Percentiles rank a stretch among this genome's conserved stretches.
These are phyloP conservation scores for Ophiostoma novo-ulmi DNA, from an alignment of 2,329 filamentous ascomycete species.

Conservation along the genomic window DNA sequence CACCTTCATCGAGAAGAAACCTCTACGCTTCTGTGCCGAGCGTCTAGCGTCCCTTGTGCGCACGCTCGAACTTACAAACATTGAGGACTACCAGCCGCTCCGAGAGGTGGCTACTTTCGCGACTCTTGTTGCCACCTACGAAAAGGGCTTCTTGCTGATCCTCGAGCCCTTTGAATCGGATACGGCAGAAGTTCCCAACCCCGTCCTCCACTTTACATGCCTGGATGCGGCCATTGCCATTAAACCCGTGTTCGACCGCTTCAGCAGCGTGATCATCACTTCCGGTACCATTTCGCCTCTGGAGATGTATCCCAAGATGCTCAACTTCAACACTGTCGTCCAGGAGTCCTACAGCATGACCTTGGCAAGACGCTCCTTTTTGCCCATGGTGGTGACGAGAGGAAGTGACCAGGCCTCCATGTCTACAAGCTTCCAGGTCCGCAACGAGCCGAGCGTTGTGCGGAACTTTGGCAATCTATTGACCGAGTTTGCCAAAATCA, in stretches of 20 bases:
- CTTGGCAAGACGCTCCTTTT: conserved; percentile 84
- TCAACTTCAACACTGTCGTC: conserved; percentile 84
- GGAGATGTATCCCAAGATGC: conserved; percentile 99
- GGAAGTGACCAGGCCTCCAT: conserved; percentile 91
- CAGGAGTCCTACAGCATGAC: conserved; percentile 99
- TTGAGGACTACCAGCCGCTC: conserved; percentile 93
- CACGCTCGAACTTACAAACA: conserved; percentile 91
- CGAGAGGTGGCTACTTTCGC: conserved; percentile 98
- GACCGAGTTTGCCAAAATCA: conserved; percentile 92
- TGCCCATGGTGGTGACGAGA: conserved; percentile 95
- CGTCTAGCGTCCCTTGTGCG: conserved; percentile 88
- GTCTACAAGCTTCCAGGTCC: conserved; percentile 88
- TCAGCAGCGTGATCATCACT: conserved; percentile 96
- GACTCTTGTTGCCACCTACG: conserved; percentile 91
- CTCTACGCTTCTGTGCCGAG: conserved; percentile 89
- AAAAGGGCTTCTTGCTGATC: conserved; percentile 92
- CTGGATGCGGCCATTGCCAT: conserved; percentile 97
- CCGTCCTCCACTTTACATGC: conserved; percentile 94
- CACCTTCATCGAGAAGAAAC: conserved; percentile 97
- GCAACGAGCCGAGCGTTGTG: conserved; percentile 94
- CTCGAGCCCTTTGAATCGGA: conserved; percentile 97
- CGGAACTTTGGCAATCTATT: conserved; percentile 91
- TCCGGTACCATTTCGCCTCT: conserved; percentile 94
- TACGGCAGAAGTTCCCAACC: conserved; percentile 90
- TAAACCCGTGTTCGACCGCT: conserved; percentile 93